phyloP scores from a whole-genome alignment of 2,329 filamentous ascomycete species.

The Claviceps fusiformis region DNA sequence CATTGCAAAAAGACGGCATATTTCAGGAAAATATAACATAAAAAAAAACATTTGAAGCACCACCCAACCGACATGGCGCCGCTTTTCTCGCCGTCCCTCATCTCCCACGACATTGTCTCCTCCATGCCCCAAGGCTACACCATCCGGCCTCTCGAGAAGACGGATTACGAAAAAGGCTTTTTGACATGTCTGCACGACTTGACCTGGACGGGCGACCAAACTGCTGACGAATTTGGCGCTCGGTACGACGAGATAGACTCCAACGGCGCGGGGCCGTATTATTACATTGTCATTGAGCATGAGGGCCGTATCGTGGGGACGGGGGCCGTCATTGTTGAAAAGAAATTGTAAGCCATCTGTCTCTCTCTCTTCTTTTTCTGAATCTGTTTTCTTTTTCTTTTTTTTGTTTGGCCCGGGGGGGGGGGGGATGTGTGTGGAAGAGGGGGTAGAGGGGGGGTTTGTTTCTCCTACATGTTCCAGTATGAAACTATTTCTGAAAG shows the following conservation, averaged over 20 bases:
- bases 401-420: no score
- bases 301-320: slow-evolving; percentile 54
- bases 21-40: no score
- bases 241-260: slow-evolving; percentile 47
- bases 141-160: slow-evolving; percentile 54
- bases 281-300: slow-evolving; percentile 57
- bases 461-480: not conserved
- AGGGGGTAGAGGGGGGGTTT: no score
- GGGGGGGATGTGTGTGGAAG: no score
- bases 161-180: slow-evolving; percentile 58
- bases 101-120: slow-evolving; percentile 47
- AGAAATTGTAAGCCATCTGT: slow-evolving; percentile 56
- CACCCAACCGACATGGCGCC: slow-evolving; percentile 8
- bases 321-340: slow-evolving; percentile 63
- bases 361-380: no score
- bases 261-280: slow-evolving; percentile 40
- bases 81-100: slow-evolving; percentile 53
- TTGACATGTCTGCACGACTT: slow-evolving; percentile 63
- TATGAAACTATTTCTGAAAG: not conserved
- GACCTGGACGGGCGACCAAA: slow-evolving; percentile 63
- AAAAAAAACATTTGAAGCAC: not conserved
- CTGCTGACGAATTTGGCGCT: slow-evolving; percentile 49
- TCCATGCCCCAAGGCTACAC: slow-evolving; percentile 55
- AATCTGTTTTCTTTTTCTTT: not conserved
- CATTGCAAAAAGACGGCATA: not conserved